Evolutionary conservation across 1,284 basidiomycete genomes (phyloP).

Genomic region (Porogramme epimiltina): DNA sequence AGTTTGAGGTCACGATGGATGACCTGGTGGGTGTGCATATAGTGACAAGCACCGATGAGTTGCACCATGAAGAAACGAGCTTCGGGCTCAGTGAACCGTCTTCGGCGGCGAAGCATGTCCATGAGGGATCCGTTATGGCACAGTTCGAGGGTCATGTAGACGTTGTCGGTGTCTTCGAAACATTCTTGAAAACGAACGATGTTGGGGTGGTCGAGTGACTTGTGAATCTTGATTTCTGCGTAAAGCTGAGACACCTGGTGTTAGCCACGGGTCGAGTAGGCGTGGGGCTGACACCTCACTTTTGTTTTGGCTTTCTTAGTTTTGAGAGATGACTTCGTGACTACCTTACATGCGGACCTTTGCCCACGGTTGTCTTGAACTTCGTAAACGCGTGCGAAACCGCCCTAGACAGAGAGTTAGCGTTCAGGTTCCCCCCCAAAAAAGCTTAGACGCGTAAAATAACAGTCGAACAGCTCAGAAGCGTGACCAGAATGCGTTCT

Average conservation of each 20-base stretch:
- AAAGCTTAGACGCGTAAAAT: too few species aligned
- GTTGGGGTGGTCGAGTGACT: conserved; percentile 89
- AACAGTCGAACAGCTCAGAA: too few species aligned
- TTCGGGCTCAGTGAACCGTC: conserved; percentile 91
- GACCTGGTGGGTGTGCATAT: conserved; percentile 95
- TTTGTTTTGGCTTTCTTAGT: conserved; percentile 94
- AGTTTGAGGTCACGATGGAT: conserved; percentile 97
- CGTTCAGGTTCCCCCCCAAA: too few species aligned
- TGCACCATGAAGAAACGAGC: conserved; percentile 93
- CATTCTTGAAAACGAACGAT: conserved; percentile 93
- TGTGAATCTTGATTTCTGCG: conserved; percentile 98
- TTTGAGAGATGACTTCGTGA: conserved; percentile 82
- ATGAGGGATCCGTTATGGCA: conserved; percentile 88
- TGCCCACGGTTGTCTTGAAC: conserved; percentile 69
- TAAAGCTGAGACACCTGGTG: conserved; percentile 63
- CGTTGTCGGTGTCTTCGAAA: conserved; percentile 94
- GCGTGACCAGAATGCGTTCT: too few species aligned
- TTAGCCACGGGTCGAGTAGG: neutral
- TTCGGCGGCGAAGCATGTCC: conserved; percentile 90
- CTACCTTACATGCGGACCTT: conserved; percentile 85
- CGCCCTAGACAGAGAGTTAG: conserved; percentile 61
- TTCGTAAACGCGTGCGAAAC: conserved; percentile 90
- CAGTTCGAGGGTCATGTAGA: conserved; percentile 96
- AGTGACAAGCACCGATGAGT: conserved; percentile 92
- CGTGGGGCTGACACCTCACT: conserved; percentile 41